Evolutionary conservation across 176 grass and related monocot species (phyloP).

Genomic region (Oryza rufipogon): DNA sequence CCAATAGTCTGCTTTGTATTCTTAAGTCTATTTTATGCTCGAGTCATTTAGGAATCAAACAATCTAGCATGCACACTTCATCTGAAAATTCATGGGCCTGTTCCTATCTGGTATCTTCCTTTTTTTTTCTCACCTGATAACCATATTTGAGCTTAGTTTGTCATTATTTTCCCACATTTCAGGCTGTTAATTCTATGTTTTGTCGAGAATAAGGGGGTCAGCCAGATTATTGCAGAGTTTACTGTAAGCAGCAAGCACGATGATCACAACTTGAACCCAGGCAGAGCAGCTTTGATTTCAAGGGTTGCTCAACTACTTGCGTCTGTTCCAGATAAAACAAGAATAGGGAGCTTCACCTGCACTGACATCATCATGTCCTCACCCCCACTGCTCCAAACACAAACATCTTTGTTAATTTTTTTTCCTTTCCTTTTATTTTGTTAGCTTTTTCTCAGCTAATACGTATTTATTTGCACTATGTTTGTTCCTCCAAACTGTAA

Average conservation of each 20-base stretch:
- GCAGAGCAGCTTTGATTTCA: constrained; percentile 50
- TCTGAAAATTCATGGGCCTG: constrained; percentile 7
- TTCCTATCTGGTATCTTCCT: neutral
- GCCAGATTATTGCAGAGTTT: constrained; percentile 67
- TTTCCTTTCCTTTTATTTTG: neutral
- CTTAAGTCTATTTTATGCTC: constrained; percentile 12
- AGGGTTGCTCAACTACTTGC: constrained; percentile 73
- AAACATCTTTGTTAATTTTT: neutral
- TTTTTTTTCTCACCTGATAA: constrained; percentile 10
- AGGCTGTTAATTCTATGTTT: constrained; percentile 83
- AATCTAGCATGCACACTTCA: neutral
- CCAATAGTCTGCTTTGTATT: constrained; percentile 10
- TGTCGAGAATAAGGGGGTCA: constrained; percentile 75
- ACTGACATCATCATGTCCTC: constrained; percentile 70
- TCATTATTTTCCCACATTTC: constrained; percentile 36
- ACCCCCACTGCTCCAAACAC: neutral
- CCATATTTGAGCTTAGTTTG: neutral
- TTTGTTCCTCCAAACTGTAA: constrained; percentile 29
- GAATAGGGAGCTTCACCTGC: constrained; percentile 53
- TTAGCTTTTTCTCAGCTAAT: constrained; percentile 3
- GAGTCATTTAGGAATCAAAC: neutral
- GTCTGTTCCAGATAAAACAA: constrained; percentile 96
- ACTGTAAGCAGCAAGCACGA: constrained; percentile 40
- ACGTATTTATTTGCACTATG: constrained; percentile 11
- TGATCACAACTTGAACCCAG: constrained; percentile 46